A percentile compares a stretch with the other conserved stretches of the same genome.
Conservation (phyloP, 495 filamentous ascomycete genomes). For the Evernia prunastri region DNA sequence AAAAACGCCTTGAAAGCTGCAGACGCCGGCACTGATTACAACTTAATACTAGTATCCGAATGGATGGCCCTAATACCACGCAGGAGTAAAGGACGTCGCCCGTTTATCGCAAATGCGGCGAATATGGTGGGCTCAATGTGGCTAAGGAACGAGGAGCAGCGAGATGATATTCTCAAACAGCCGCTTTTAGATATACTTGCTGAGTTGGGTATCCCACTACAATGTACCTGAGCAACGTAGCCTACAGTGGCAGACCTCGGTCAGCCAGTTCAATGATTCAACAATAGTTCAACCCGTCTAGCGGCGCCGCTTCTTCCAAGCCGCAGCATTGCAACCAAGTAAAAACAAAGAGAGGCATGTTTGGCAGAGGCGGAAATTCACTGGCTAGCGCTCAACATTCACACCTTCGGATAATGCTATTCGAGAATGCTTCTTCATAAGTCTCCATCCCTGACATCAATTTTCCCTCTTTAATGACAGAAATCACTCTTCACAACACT, state of each 20-base stretch:
- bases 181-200: not conserved
- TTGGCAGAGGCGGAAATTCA: not conserved
- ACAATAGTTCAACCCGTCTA: not conserved
- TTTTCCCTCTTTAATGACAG: no score
- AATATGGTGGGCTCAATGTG: constrained; percentile 23
- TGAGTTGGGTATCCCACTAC: not conserved
- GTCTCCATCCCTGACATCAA: no score
- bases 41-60: constrained; percentile 21
- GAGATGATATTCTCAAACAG: not conserved
- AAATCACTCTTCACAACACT: no score
- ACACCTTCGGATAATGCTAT: no score
- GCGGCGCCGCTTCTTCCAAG: not conserved
- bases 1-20: constrained; percentile 15
- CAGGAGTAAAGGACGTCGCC: constrained; percentile 14
- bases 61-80: constrained; percentile 24
- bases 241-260: not conserved
- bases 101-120: constrained; percentile 19
- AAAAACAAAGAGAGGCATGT: not conserved
- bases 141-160: constrained; percentile 13
- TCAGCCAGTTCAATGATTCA: not conserved
- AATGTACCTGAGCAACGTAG: not conserved
- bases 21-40: constrained; percentile 20
- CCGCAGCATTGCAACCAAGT: not conserved
- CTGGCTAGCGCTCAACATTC: no score
- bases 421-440: no score